phyloP scores from a whole-genome alignment of 2,329 filamentous ascomycete genomes.

The Aspergillus texensis region DNA sequence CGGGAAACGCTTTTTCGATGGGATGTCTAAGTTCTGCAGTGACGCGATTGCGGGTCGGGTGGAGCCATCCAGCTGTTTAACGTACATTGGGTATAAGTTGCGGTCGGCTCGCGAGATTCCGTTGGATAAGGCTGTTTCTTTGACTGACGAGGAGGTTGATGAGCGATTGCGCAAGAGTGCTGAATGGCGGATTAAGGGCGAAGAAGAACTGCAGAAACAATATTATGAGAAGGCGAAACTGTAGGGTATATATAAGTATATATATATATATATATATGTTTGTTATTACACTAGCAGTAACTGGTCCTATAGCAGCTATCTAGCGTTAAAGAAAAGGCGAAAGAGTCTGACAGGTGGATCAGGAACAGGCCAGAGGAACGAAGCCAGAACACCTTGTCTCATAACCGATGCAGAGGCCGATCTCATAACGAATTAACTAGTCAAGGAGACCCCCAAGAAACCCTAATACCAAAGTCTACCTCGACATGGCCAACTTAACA shows the following conservation, averaged over 20 bases:
- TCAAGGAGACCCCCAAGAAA: too few species aligned
- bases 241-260: neutral
- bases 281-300: too few species aligned
- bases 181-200: slow-evolving; percentile 38
- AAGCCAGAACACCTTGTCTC: too few species aligned
- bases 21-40: slow-evolving; percentile 58
- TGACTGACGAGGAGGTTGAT: slow-evolving; percentile 42
- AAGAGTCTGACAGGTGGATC: too few species aligned
- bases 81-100: slow-evolving; percentile 35
- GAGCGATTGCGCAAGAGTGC: slow-evolving; percentile 29
- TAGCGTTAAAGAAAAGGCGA: too few species aligned
- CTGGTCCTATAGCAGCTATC: too few species aligned
- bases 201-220: slow-evolving; percentile 35
- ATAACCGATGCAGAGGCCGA: too few species aligned
- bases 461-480: too few species aligned
- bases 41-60: slow-evolving; percentile 35
- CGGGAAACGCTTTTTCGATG: slow-evolving; percentile 56
- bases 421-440: too few species aligned
- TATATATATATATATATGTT: too few species aligned
- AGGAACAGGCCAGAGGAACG: too few species aligned
- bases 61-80: slow-evolving; percentile 31
- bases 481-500: neutral
- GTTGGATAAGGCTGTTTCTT: slow-evolving; percentile 34
- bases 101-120: slow-evolving; percentile 31
- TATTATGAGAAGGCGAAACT: slow-evolving; percentile 34